These are phyloP conservation scores for Austroboletus festivus DNA, from an alignment of 768 basidiomycete species.

Conservation along the genomic window DNA sequence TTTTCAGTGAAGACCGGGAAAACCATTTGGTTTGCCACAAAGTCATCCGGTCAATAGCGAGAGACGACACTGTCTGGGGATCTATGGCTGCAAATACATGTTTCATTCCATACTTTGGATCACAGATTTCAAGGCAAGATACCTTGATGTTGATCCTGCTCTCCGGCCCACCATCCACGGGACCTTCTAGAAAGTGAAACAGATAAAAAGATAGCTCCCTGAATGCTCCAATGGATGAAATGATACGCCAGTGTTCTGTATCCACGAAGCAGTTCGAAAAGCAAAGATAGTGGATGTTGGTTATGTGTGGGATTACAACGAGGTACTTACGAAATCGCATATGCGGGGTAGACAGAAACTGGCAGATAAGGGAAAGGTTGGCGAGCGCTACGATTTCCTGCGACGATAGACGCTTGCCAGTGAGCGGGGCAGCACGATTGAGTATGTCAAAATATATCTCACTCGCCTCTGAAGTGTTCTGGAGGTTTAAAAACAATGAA, in stretches of 20 bases:
- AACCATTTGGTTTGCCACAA: neutral
- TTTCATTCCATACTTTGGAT: neutral
- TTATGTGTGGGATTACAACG: neutral
- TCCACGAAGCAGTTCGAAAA: neutral
- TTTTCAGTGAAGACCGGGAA: neutral
- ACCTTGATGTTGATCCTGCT: neutral
- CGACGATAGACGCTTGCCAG: too few species aligned
- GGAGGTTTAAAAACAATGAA: too few species aligned
- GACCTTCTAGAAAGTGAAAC: neutral
- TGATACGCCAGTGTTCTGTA: neutral
- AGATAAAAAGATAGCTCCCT: neutral
- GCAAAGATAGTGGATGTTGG: neutral
- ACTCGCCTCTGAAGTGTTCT: too few species aligned
- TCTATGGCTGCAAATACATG: neutral
- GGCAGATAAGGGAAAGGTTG: neutral
- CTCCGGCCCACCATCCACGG: neutral
- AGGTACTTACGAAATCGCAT: neutral
- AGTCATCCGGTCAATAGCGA: neutral
- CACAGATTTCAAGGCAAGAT: neutral
- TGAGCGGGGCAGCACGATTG: too few species aligned
- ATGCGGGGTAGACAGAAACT: neutral
- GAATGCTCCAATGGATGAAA: neutral
- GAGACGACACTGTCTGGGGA: neutral
- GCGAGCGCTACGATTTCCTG: neutral
- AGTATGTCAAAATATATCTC: too few species aligned